phyloP scores from a whole-genome alignment of 805 yeast species.

The Schizosaccharomyces lindneri region DNA sequence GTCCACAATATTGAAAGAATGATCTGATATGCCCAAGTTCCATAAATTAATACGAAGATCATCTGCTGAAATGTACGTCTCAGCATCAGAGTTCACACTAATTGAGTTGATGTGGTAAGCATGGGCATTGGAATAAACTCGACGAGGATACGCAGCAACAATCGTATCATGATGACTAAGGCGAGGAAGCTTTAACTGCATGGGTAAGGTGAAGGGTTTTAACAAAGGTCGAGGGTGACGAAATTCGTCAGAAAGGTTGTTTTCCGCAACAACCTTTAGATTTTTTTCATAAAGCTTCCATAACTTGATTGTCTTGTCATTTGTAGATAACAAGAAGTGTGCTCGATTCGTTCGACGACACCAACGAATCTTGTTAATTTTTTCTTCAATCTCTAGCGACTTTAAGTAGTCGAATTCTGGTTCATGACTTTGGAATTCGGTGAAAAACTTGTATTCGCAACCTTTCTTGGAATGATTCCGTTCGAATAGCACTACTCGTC shows the following conservation, averaged over 20 bases:
- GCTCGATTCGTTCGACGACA: slow-evolving; percentile 66
- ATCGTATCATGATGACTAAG: slow-evolving; percentile 84
- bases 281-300: slow-evolving; percentile 91
- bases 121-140: slow-evolving; percentile 83
- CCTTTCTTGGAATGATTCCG: slow-evolving; percentile 47
- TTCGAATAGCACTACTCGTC: slow-evolving; percentile 87
- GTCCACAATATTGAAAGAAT: slow-evolving; percentile 88
- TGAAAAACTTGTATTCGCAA: slow-evolving; percentile 84
- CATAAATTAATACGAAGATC: slow-evolving; percentile 87
- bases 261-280: slow-evolving; percentile 76
- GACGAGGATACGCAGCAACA: slow-evolving; percentile 82
- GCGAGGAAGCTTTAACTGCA: slow-evolving; percentile 51
- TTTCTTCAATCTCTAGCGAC: slow-evolving; percentile 89
- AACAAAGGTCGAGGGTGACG: slow-evolving; percentile 7
- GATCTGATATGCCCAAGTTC: slow-evolving; percentile 86
- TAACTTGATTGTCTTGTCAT: slow-evolving; percentile 92
- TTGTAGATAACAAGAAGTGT: slow-evolving; percentile 73
- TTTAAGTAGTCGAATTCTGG: slow-evolving; percentile 94
- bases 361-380: slow-evolving; percentile 95
- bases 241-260: slow-evolving; percentile 36
- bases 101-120: slow-evolving; percentile 94
- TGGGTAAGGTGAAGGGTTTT: slow-evolving; percentile 5
- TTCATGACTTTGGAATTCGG: slow-evolving; percentile 95
- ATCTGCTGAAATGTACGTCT: slow-evolving; percentile 77
- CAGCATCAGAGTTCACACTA: slow-evolving; percentile 83